Percentiles rank a stretch among this genome's conserved stretches.
phyloP scores from a whole-genome alignment of 1,284 basidiomycete species.

The Fomitiporia mediterranea region DNA sequence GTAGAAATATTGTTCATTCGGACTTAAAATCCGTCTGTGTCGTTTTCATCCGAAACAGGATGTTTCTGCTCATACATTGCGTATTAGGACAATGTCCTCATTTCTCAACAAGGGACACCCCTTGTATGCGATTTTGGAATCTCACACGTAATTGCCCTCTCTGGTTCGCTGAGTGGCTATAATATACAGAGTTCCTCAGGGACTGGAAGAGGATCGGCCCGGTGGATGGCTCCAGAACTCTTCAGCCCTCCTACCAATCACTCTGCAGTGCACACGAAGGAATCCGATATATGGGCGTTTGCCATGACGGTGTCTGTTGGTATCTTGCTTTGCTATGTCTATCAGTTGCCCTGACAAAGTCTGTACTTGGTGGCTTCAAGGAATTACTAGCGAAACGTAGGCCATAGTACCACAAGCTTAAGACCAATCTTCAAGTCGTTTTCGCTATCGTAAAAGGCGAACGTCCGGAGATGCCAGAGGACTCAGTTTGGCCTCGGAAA shows the following conservation, averaged over 20 bases:
- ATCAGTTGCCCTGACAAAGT: too few species aligned
- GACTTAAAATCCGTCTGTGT: conserved; percentile 12
- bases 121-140: conserved; percentile 16
- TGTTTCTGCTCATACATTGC: neutral
- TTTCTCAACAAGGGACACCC: conserved; percentile 2
- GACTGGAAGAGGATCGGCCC: neutral
- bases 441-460: neutral
- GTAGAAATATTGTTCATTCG: conserved; percentile 9
- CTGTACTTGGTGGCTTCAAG: too few species aligned
- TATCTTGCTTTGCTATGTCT: conserved; percentile 26
- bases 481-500: neutral
- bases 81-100: conserved; percentile 18
- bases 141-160: conserved; percentile 6
- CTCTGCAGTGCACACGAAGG: neutral
- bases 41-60: too few species aligned
- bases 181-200: neutral
- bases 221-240: conserved; percentile 8
- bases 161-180: neutral
- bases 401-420: neutral
- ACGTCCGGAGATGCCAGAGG: neutral
- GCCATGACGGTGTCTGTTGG: conserved; percentile 11
- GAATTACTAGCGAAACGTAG: neutral
- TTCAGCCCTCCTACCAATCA: neutral
- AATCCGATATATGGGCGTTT: conserved; percentile 17
- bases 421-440: neutral